Evolutionary conservation across 1,284 basidiomycete genomes (phyloP), one percentile per base, ranked within the genome.

Genomic region (Fistulinella staudtii): DNA sequence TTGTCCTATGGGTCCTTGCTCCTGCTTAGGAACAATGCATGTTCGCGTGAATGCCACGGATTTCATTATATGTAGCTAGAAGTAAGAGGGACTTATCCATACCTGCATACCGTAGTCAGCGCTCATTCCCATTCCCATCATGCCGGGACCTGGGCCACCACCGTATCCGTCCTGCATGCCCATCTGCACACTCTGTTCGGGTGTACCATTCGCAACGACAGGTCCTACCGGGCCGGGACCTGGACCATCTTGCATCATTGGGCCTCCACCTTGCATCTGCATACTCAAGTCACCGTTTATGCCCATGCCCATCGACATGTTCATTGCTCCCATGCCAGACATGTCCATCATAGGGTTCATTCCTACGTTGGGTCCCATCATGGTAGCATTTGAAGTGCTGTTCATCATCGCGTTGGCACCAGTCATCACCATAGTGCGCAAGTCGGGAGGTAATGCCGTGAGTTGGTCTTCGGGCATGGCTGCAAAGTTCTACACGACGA

Each of bases 391-490:
- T 8, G 58, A 41, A 27, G 5, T 60, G 24, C 69, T 72, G 52
- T 81, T 79, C 84, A 85, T 86, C 77, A 85, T 81, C 11, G 79
- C 77, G 24, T 76, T 81, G 44, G 82, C 80, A 30, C 82, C 82
- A 11, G 80, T 84, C 77, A 85, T 84, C 43, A 88, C 86, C 85
- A 89, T 89, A 45, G 82, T 80, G 33, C 88, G 82, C 43, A 89
- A 72, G 51, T 90, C 88, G 1, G 82, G 79, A 5, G 87, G 87
- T 17, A 90, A 70, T 20, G 76, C 77, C 8, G 77, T 70, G 34
- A 89, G 70, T 55, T 90, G 88, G 44, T 90, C 87, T 63, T 90
- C 87, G 18, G 77, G 76, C 80, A 90, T 83, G 9, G 80, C 86
- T 2, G 88, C 73, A 58, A 89, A 88, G 60, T 82, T 87, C 87